phyloP scores from a whole-genome alignment of 116 monocot genomes.

The Trichopus zeylanicus region DNA sequence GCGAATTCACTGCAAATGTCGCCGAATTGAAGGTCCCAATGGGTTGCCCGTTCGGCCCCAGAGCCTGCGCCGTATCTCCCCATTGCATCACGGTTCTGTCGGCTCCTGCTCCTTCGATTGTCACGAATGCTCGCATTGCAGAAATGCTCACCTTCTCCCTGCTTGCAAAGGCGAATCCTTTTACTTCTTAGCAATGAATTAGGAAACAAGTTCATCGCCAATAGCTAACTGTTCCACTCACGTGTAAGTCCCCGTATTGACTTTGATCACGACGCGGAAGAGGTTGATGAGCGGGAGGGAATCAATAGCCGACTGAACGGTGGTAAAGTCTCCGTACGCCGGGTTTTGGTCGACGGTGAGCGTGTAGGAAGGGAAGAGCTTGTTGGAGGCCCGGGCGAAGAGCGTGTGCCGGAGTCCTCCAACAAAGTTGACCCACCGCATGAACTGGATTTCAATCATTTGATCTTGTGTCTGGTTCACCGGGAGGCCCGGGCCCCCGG shows the following conservation, averaged over 20 bases:
- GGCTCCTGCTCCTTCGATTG: conserved; percentile 79
- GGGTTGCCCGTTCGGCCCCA: conserved; percentile 41
- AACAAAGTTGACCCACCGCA: conserved; percentile 51
- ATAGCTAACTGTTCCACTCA: conserved; percentile 16
- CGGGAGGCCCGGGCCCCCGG: conserved; percentile 9
- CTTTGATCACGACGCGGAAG: conserved; percentile 70
- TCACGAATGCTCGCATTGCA: conserved; percentile 58
- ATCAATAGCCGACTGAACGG: conserved; percentile 76
- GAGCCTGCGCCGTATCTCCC: conserved; percentile 79
- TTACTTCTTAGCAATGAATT: not conserved
- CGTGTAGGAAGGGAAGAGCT: conserved; percentile 40
- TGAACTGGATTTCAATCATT: conserved; percentile 50
- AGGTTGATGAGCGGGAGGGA: conserved; percentile 71
- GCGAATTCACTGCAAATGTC: conserved; percentile 79
- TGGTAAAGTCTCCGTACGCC: conserved; percentile 60
- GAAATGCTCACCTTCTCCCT: conserved; percentile 92
- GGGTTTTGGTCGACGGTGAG: conserved; percentile 77
- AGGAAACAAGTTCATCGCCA: not conserved
- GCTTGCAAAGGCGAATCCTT: not conserved
- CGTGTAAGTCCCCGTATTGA: conserved; percentile 79
- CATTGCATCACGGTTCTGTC: conserved; percentile 76
- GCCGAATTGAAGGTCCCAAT: conserved; percentile 83
- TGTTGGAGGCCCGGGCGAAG: conserved; percentile 32
- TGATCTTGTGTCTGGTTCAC: conserved; percentile 30
- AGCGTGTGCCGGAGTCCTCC: conserved; percentile 42